A percentile compares a stretch with the other conserved stretches of the same genome.
These are phyloP conservation scores for Pleurotus eryngii DNA, from an alignment of 768 basidiomycete genomes.

Conservation along the genomic window DNA sequence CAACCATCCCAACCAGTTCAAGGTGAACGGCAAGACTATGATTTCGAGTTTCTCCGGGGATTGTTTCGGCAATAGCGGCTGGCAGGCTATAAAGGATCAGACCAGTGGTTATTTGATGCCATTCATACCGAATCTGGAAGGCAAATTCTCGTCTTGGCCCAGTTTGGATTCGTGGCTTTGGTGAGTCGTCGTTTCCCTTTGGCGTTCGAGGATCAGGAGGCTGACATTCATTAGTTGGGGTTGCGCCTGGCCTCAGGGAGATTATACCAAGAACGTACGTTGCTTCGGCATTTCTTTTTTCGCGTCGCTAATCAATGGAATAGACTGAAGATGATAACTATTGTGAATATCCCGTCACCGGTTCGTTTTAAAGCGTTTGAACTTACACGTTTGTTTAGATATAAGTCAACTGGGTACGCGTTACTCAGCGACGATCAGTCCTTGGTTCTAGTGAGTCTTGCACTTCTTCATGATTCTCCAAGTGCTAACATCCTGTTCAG, in stretches of 20 bases:
- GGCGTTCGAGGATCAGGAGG: neutral
- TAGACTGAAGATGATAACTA: conserved; percentile 47
- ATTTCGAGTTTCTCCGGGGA: conserved; percentile 63
- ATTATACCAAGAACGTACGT: conserved; percentile 39
- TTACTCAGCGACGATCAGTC: conserved; percentile 44
- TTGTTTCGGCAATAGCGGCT: conserved; percentile 51
- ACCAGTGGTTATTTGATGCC: conserved; percentile 48
- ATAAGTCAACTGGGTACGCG: conserved; percentile 38
- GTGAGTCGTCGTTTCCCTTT: conserved; percentile 21
- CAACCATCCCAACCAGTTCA: conserved; percentile 52
- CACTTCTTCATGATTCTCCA: neutral
- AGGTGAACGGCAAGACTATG: conserved; percentile 48
- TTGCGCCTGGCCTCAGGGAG: conserved; percentile 57
- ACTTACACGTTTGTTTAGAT: conserved; percentile 24
- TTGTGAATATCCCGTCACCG: conserved; percentile 26
- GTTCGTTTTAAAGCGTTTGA: neutral
- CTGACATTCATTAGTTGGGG: conserved; percentile 41
- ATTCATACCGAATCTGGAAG: conserved; percentile 53
- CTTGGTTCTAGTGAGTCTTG: conserved; percentile 42
- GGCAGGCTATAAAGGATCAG: conserved; percentile 44
- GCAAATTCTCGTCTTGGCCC: conserved; percentile 43
- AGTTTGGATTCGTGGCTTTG: conserved; percentile 47
- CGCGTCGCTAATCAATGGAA: neutral
- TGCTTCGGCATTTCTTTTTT: neutral
- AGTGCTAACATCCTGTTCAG: conserved; percentile 32